Conservation (phyloP, 106 monocot species). For the Dendrobium chrysotoxum region DNA sequence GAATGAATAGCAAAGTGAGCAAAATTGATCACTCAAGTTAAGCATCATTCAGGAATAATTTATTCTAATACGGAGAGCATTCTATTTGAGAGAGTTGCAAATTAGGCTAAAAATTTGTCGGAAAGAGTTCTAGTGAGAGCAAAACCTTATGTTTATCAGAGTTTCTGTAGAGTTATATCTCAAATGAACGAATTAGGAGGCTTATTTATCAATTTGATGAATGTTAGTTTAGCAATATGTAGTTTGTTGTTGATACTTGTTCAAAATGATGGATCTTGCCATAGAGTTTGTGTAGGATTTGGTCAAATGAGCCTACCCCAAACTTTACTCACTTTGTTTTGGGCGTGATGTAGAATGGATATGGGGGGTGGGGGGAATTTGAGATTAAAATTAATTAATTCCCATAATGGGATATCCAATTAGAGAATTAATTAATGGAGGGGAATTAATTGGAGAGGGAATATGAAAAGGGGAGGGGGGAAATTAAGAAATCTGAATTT, state of each 20-base stretch:
- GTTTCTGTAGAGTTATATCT: background rate
- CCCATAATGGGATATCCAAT: too few relatives aligned
- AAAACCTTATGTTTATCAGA: background rate
- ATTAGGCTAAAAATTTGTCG: background rate
- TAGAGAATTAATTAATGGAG: too few relatives aligned
- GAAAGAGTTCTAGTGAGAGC: background rate
- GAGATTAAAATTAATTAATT: too few relatives aligned
- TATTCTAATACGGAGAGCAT: background rate
- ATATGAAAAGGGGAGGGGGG: too few relatives aligned
- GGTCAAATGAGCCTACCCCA: background rate
- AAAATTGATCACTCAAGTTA: background rate
- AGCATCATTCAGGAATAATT: background rate
- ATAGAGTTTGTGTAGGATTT: background rate
- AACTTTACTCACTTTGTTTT: too few relatives aligned
- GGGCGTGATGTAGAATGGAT: too few relatives aligned
- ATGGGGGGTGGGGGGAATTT: too few relatives aligned
- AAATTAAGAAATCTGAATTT: too few relatives aligned
- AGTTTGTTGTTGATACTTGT: background rate
- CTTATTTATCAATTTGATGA: background rate
- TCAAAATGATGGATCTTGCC: background rate
- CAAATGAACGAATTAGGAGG: background rate
- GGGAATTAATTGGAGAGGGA: too few relatives aligned
- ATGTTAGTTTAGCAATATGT: background rate
- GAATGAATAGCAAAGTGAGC: background rate
- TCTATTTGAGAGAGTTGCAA: background rate